Evolutionary conservation across 2,329 filamentous ascomycete genomes (phyloP).

Genomic region (Colletotrichum tamarilloi): DNA sequence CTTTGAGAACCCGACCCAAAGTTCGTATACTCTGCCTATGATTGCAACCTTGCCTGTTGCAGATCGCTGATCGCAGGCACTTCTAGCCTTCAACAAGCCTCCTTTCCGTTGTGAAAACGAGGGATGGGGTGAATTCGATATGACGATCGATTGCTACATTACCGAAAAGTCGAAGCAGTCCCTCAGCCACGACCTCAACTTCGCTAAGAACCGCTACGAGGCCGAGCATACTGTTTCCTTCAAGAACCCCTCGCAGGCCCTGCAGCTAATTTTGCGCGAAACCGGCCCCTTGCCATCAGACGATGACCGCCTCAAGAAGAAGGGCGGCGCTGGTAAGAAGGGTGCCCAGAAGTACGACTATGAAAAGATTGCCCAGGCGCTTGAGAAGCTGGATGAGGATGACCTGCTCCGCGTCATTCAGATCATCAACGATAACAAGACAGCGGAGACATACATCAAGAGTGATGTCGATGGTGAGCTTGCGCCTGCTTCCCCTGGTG

Average conservation of each 20-base stretch:
- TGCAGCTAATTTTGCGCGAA: conserved; percentile 82
- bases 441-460: conserved; percentile 92
- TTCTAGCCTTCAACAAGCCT: conserved; percentile 79
- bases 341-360: conserved; percentile 82
- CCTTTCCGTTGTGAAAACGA: conserved; percentile 93
- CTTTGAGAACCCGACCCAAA: conserved; percentile 87
- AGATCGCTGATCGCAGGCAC: conserved; percentile 31
- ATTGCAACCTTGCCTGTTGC: not conserved
- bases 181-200: conserved; percentile 92
- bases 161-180: conserved; percentile 88
- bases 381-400: conserved; percentile 91
- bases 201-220: conserved; percentile 84
- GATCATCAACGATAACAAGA: conserved; percentile 98
- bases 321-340: conserved; percentile 81
- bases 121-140: conserved; percentile 99
- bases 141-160: conserved; percentile 85
- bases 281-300: conserved; percentile 87
- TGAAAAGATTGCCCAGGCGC: conserved; percentile 94
- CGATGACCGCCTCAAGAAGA: conserved; percentile 67
- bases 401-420: conserved; percentile 95
- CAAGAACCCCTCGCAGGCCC: conserved; percentile 91
- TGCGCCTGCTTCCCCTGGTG: conserved; percentile 47
- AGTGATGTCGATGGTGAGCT: conserved; percentile 90
- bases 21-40: conserved; percentile 64
- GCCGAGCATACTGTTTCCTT: conserved; percentile 84